phyloP scores from a whole-genome alignment of 805 yeast species.

The Wickerhamiella shivajii region DNA sequence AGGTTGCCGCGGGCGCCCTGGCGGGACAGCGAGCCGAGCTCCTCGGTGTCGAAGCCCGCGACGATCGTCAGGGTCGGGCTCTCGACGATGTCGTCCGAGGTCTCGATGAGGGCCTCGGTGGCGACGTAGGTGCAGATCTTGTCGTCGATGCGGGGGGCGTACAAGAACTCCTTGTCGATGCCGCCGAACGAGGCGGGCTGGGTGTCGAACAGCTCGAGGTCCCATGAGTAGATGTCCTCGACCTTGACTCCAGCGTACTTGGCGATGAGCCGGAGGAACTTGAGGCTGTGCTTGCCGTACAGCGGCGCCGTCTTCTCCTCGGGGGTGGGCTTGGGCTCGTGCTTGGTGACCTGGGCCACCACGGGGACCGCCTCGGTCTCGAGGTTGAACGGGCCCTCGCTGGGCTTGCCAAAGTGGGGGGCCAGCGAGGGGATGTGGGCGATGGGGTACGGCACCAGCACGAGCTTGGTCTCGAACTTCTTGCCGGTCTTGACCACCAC shows the following conservation, averaged over 20 bases:
- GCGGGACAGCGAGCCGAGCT: constrained; percentile 65
- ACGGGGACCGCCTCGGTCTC: constrained; percentile 78
- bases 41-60: constrained; percentile 68
- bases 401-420: constrained; percentile 67
- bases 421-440: constrained; percentile 78
- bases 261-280: constrained; percentile 55
- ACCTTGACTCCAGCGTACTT: constrained; percentile 43
- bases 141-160: constrained; percentile 76
- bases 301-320: constrained; percentile 56
- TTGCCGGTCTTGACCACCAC: constrained; percentile 37
- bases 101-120: constrained; percentile 40
- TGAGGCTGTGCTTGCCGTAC: constrained; percentile 52
- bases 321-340: constrained; percentile 30
- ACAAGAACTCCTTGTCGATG: constrained; percentile 56
- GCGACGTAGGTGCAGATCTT: constrained; percentile 71
- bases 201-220: constrained; percentile 66
- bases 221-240: constrained; percentile 50
- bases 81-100: constrained; percentile 25
- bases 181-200: constrained; percentile 75
- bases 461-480: constrained; percentile 24
- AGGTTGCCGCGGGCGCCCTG: constrained; percentile 75
- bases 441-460: constrained; percentile 30
- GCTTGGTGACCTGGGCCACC: constrained; percentile 37
- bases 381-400: constrained; percentile 55
- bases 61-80: constrained; percentile 32